These are phyloP conservation scores for Lactarius sanguifluus DNA, from an alignment of 768 basidiomycete genomes.

Conservation along the genomic window DNA sequence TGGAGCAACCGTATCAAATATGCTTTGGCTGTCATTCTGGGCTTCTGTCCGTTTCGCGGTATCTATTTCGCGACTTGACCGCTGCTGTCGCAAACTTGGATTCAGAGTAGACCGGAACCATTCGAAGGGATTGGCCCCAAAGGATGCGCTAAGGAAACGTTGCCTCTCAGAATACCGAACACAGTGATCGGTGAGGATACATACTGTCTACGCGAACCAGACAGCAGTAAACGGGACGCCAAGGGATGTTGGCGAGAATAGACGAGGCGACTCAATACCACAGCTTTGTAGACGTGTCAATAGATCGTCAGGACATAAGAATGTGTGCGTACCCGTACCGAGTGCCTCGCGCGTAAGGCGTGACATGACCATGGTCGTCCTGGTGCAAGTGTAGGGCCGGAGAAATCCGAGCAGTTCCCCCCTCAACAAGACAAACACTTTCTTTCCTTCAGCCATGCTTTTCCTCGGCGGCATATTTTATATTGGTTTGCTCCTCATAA, in stretches of 20 bases:
- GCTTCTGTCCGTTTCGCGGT: conserved; percentile 44
- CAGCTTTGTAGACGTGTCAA: conserved; percentile 2
- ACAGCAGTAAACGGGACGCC: conserved; percentile 15
- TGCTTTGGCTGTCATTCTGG: conserved; percentile 45
- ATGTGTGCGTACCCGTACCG: conserved; percentile 16
- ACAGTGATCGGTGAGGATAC: not conserved
- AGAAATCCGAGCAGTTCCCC: conserved; percentile 8
- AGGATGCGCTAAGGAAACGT: conserved; percentile 26
- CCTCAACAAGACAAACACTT: conserved; percentile 5
- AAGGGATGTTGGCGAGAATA: conserved; percentile 13
- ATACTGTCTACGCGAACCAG: conserved; percentile 27
- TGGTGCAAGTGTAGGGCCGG: conserved; percentile 1
- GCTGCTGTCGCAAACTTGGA: conserved; percentile 23
- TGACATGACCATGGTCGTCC: conserved; percentile 5
- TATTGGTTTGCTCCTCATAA: conserved; percentile 83
- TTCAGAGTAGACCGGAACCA: conserved; percentile 27
- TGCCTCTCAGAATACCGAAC: not conserved
- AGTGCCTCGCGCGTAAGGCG: conserved; percentile 13
- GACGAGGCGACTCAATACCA: conserved; percentile 8
- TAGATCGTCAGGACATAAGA: not conserved
- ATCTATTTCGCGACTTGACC: conserved; percentile 26
- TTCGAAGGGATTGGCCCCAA: conserved; percentile 26
- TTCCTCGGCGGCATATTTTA: conserved; percentile 76
- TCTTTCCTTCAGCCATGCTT: conserved; percentile 42
- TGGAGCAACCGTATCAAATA: conserved; percentile 45